phyloP scores from a whole-genome alignment of 495 filamentous ascomycete species.

The Penicillium fimorum region DNA sequence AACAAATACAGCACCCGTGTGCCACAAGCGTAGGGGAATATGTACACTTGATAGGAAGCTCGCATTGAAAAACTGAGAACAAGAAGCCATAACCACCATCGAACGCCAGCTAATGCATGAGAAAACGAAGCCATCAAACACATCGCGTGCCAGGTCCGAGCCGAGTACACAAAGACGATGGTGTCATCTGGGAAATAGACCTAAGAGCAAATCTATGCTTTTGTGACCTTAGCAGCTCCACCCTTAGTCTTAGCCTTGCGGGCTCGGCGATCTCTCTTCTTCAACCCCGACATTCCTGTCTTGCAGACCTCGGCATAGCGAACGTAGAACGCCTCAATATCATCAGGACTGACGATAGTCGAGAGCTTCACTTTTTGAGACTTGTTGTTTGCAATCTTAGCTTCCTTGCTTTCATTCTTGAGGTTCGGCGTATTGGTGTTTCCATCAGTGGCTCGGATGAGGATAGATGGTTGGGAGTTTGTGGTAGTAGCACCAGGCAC shows the following conservation, averaged over 20 bases:
- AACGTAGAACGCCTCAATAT: constrained; percentile 76
- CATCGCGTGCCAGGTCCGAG: constrained; percentile 4
- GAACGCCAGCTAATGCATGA: constrained; percentile 31
- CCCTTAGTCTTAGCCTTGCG: constrained; percentile 64
- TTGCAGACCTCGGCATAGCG: constrained; percentile 93
- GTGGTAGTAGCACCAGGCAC: constrained; percentile 16
- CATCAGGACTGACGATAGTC: constrained; percentile 73
- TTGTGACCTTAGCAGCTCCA: constrained; percentile 50
- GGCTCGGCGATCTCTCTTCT: constrained; percentile 92
- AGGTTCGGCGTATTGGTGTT: constrained; percentile 45
- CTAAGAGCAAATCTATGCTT: constrained; percentile 36
- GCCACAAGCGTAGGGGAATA: constrained; percentile 17
- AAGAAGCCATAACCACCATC: constrained; percentile 16
- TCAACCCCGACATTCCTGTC: constrained; percentile 79
- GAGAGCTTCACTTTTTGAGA: constrained; percentile 72
- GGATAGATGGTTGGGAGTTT: constrained; percentile 54
- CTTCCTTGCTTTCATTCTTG: constrained; percentile 27
- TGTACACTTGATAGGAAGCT: constrained; percentile 25
- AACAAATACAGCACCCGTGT: constrained; percentile 7
- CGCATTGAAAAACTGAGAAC: constrained; percentile 12
- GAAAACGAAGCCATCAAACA: constrained; percentile 11
- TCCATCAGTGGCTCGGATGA: constrained; percentile 83
- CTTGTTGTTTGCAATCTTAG: constrained; percentile 35
- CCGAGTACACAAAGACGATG: constrained; percentile 4
- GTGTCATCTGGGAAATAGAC: constrained; percentile 1